Base-by-base conservation (phyloP, 164 flowering plant species). In the Liquidambar formosana region DNA sequence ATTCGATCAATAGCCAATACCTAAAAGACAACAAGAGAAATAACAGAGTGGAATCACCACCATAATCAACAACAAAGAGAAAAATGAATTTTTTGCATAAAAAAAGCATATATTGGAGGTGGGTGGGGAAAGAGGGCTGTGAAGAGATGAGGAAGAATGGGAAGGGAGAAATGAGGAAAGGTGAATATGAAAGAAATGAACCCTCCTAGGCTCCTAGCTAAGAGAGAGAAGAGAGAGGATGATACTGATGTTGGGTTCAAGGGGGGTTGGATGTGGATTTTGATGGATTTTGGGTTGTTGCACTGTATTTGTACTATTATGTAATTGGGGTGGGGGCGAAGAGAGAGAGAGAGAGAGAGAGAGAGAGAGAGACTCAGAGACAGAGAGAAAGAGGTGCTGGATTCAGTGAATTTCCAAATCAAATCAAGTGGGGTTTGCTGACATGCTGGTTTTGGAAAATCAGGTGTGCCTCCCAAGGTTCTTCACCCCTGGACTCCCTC, bases 401-500 rank as follows among this genome's bases (percentile, higher is more conserved):
- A 79, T 84, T 68, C 88, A 82, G 71, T 81, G 87, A 66, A 84
- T 76, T 70, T 33, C 45, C 10, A 38, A 15, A 45, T 8, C 27
- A 49, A 53, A 43, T 27, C 73, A 70, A 77, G 72, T 56, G 75
- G 74, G 77, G 77, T 28, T 38, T 60, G 75, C 69, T 74, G 81
- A 61, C 66, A 70, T 51, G 84, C 68, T 59, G 70, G 54, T 61
- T 72, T 63, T 69, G 57, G 71, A 66, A 78, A 69, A 57, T 63
- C 46, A 61, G 62, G 70, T 69, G 70, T 78, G 79, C 65, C 66
- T 74, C 70, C 75, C 77, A 75, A 78, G 85, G 85, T 85, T 78
- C 89, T 63, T 72, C 85, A 43, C 86, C 89, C 85, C 82, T 81
- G 59, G 82, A 61, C 88, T 22, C 61, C 27, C 26, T 14, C 52